phyloP scores from a whole-genome alignment of 441 rosid species.

The Omphalea diandra region DNA sequence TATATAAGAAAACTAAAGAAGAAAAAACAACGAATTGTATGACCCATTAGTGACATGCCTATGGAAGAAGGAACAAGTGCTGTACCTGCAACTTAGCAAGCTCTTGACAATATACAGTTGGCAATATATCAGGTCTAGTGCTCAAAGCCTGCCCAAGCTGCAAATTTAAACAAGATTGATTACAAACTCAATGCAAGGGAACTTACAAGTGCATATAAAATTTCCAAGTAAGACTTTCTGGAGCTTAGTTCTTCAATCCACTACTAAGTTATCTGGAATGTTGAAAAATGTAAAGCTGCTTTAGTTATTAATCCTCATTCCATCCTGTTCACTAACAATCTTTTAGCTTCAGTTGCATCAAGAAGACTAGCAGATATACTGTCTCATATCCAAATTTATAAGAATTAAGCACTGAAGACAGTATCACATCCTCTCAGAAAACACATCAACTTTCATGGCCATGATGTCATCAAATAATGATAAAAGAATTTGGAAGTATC shows the following conservation, averaged over 20 bases:
- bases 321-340: background rate
- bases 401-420: background rate
- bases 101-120: constrained; percentile 84
- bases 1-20: constrained; percentile 9
- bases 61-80: constrained; percentile 16
- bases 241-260: constrained; percentile 14
- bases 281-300: background rate
- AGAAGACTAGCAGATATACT: background rate
- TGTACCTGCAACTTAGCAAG: constrained; percentile 90
- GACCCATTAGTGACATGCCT: constrained; percentile 1
- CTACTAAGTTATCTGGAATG: background rate
- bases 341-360: background rate
- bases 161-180: constrained; percentile 24
- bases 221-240: constrained; percentile 9
- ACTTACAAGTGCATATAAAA: background rate
- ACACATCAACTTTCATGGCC: background rate
- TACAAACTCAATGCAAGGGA: constrained; percentile 2
- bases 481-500: background rate
- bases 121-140: constrained; percentile 95
- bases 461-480: background rate
- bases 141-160: constrained; percentile 99
- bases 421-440: background rate
- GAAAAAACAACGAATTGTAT: background rate
- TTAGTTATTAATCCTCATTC: background rate
- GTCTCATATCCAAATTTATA: background rate